Percentiles rank a stretch among this genome's conserved stretches.
phyloP scores from a whole-genome alignment of 306 rosid species.

The Lupinus albus region DNA sequence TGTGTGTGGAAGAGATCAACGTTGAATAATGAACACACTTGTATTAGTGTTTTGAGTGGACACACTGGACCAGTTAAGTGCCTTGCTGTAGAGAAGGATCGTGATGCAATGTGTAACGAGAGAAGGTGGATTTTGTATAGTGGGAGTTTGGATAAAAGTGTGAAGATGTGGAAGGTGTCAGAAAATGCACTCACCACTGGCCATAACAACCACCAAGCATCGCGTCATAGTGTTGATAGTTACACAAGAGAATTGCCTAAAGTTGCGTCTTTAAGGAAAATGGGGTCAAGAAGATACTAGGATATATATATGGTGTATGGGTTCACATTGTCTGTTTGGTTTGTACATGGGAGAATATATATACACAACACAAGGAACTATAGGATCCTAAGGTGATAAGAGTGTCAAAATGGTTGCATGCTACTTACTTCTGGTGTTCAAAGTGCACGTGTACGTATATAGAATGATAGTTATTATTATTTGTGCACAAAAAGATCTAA shows the following conservation, averaged over 20 bases:
- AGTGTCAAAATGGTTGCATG: too few relatives aligned
- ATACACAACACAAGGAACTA: too few relatives aligned
- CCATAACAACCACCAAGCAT: slow-evolving; percentile 19
- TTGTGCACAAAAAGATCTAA: too few relatives aligned
- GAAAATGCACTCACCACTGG: slow-evolving; percentile 41
- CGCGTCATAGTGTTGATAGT: slow-evolving; percentile 10
- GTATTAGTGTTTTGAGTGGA: slow-evolving; percentile 53
- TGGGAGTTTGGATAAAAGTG: slow-evolving; percentile 95
- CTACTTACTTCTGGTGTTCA: too few relatives aligned
- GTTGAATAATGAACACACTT: slow-evolving; percentile 49
- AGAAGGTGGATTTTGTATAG: slow-evolving; percentile 70
- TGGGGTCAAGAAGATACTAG: slow-evolving; percentile 49
- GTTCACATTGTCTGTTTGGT: too few relatives aligned
- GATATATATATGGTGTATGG: too few relatives aligned
- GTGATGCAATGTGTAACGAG: slow-evolving; percentile 38
- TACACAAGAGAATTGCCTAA: slow-evolving; percentile 26
- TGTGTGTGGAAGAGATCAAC: slow-evolving; percentile 69
- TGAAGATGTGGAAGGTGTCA: slow-evolving; percentile 79
- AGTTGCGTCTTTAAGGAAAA: slow-evolving; percentile 41
- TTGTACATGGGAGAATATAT: too few relatives aligned
- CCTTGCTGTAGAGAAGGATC: slow-evolving; percentile 67
- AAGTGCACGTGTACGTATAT: too few relatives aligned
- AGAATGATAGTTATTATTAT: too few relatives aligned
- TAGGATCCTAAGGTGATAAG: too few relatives aligned
- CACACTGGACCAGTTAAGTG: slow-evolving; percentile 93